Evolutionary conservation across 83 land plant species (phyloP).

Genomic region (Diphasiastrum complanatum): DNA sequence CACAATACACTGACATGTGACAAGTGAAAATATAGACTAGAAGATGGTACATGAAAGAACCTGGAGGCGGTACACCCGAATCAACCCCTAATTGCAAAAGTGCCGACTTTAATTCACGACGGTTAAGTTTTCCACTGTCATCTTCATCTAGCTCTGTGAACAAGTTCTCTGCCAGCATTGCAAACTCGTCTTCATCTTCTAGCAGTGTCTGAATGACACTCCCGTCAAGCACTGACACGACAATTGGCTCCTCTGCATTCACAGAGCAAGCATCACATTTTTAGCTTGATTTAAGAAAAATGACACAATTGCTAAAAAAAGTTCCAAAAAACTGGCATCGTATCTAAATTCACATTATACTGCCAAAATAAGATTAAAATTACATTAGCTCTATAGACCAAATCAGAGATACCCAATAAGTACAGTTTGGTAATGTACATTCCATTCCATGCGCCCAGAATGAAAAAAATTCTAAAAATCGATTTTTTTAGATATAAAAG

Average conservation of each 20-base stretch:
- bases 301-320: background rate
- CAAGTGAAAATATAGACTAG: background rate
- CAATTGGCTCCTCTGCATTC: constrained; percentile 55
- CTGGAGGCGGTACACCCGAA: constrained; percentile 66
- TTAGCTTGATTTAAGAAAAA: background rate
- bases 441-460: too few species aligned
- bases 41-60: constrained; percentile 49
- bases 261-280: background rate
- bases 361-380: background rate
- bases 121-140: constrained; percentile 64
- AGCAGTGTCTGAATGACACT: constrained; percentile 35
- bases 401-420: too few species aligned
- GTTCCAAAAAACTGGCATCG: background rate
- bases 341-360: background rate
- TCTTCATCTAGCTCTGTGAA: constrained; percentile 63
- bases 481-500: too few species aligned
- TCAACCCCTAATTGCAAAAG: constrained; percentile 56
- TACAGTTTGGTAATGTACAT: too few species aligned
- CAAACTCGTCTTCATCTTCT: constrained; percentile 86
- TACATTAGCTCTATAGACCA: background rate
- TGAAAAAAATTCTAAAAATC: too few species aligned
- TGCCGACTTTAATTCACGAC: constrained; percentile 48
- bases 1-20: background rate
- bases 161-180: constrained; percentile 77
- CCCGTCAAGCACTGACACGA: constrained; percentile 64